A percentile compares a stretch with the other conserved stretches of the same genome.
phyloP scores from a whole-genome alignment of 768 basidiomycete genomes.

The Chlorophyllum brunneum region DNA sequence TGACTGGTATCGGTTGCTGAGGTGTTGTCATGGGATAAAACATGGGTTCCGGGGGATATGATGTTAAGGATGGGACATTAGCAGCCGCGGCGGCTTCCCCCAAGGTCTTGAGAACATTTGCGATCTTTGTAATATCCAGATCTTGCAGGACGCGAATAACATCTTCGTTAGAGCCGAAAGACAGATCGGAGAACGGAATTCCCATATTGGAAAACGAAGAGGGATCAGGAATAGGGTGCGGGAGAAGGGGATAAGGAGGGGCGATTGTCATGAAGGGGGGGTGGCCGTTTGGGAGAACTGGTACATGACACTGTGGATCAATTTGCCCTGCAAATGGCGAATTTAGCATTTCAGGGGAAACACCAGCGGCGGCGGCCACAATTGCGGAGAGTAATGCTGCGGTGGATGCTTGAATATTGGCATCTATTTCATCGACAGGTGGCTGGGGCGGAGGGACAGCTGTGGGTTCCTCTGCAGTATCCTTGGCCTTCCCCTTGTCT shows the following conservation, averaged over 20 bases:
- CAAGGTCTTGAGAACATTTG: conserved; percentile 60
- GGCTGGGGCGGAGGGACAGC: conserved; percentile 4
- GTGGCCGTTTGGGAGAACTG: background rate
- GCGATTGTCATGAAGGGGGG: conserved; percentile 28
- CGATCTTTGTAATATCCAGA: conserved; percentile 68
- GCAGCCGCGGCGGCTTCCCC: conserved; percentile 52
- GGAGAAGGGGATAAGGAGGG: conserved; percentile 16
- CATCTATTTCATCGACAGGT: conserved; percentile 27
- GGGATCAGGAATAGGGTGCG: conserved; percentile 15
- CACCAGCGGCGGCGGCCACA: conserved; percentile 59
- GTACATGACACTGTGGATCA: conserved; percentile 6
- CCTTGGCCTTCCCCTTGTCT: conserved; percentile 32
- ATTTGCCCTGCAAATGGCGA: background rate
- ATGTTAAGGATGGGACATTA: conserved; percentile 28
- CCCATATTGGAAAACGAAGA: conserved; percentile 15
- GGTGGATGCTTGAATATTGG: conserved; percentile 44
- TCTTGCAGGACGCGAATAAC: conserved; percentile 70
- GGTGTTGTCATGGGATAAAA: conserved; percentile 20
- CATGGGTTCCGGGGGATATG: conserved; percentile 18
- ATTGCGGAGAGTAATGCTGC: conserved; percentile 61
- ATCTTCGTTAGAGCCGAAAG: conserved; percentile 63
- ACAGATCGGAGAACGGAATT: conserved; percentile 32
- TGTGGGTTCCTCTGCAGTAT: conserved; percentile 11
- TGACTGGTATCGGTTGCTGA: conserved; percentile 32
- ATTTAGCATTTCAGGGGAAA: conserved; percentile 24